Evolutionary conservation across 306 rosid species (phyloP).

Genomic region (Quercus glauca): DNA sequence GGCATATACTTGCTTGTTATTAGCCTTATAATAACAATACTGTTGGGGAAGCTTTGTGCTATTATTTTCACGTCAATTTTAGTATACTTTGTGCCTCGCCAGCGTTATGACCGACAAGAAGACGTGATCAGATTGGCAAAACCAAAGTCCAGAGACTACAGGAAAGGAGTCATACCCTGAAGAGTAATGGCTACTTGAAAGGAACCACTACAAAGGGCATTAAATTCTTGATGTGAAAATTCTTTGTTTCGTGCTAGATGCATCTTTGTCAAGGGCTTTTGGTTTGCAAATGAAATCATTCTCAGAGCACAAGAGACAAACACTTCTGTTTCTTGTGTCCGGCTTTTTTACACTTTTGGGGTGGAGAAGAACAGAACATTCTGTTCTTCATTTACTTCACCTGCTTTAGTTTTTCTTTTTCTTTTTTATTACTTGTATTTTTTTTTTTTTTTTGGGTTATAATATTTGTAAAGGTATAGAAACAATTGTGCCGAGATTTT

Average conservation of each 20-base stretch:
- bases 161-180: constrained; percentile 22
- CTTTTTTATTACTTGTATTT: not conserved
- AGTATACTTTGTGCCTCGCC: constrained; percentile 34
- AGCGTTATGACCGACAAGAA: constrained; percentile 3
- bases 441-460: not conserved
- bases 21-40: constrained; percentile 45
- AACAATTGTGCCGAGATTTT: not conserved
- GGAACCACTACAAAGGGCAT: constrained; percentile 31
- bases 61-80: constrained; percentile 45
- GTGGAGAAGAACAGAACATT: constrained; percentile 3
- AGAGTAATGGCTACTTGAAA: constrained; percentile 25
- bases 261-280: constrained; percentile 23
- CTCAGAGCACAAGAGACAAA: constrained; percentile 16
- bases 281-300: constrained; percentile 15
- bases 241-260: constrained; percentile 34
- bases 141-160: constrained; percentile 15
- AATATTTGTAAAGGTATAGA: too few relatives aligned
- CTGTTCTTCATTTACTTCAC: constrained; percentile 21
- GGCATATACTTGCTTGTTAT: constrained; percentile 42
- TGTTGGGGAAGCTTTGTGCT: constrained; percentile 49
- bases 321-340: constrained; percentile 11
- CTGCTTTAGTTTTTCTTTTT: not conserved
- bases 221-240: constrained; percentile 37
- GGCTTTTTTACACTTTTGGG: not conserved
- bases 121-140: constrained; percentile 24